Conservation (phyloP, 1,284 basidiomycete species). For the Agaricales sp. region DNA sequence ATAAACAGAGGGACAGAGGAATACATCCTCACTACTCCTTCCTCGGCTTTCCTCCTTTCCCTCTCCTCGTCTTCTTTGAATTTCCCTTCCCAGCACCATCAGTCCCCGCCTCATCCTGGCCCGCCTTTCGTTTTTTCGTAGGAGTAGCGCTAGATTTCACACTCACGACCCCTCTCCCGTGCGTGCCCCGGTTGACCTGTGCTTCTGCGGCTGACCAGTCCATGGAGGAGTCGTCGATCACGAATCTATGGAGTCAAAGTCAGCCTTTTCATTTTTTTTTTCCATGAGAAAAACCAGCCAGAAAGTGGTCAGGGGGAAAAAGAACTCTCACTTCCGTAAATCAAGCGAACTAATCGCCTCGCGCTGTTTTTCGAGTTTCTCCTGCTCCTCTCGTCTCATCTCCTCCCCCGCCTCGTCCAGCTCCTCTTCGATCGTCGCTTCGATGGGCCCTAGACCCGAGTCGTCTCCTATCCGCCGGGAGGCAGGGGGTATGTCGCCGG, state of each 20-base stretch:
- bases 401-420: slow-evolving; percentile 64
- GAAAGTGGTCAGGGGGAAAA: slow-evolving; percentile 6
- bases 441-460: slow-evolving; percentile 14
- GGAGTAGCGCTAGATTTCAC: slow-evolving; percentile 42
- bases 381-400: slow-evolving; percentile 31
- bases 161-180: slow-evolving; percentile 63
- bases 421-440: slow-evolving; percentile 44
- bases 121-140: slow-evolving; percentile 61
- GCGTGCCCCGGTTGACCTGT: slow-evolving; percentile 47
- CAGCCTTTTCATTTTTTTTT: background rate
- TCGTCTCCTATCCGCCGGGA: slow-evolving; percentile 14
- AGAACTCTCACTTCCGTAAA: slow-evolving; percentile 68
- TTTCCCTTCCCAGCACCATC: slow-evolving; percentile 35
- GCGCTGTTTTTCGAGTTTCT: slow-evolving; percentile 59
- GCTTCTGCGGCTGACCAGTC: slow-evolving; percentile 72
- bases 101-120: slow-evolving; percentile 19
- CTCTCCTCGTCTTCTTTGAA: slow-evolving; percentile 34
- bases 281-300: slow-evolving; percentile 4
- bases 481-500: slow-evolving; percentile 29
- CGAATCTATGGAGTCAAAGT: slow-evolving; percentile 44
- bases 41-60: slow-evolving; percentile 43
- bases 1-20: too few relatives aligned
- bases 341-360: slow-evolving; percentile 83
- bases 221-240: slow-evolving; percentile 57
- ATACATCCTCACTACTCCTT: too few relatives aligned